phyloP scores from a whole-genome alignment of 805 yeast genomes.

The Cyberlindnera americana region DNA sequence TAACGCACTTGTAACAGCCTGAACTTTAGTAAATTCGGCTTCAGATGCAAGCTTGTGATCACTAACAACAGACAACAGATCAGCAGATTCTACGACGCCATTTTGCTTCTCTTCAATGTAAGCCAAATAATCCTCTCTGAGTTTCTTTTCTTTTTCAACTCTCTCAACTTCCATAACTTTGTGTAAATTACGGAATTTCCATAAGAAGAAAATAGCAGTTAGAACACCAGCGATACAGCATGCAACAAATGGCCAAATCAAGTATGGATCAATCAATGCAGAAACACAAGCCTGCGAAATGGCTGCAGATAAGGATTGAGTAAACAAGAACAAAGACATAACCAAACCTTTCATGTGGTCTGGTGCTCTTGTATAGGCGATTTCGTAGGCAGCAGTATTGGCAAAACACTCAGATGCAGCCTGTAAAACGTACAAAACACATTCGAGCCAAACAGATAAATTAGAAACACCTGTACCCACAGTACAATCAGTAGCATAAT shows the following conservation, averaged over 20 bases:
- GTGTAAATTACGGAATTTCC: constrained; percentile 23
- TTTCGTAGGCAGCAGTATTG: constrained; percentile 77
- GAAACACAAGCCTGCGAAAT: constrained; percentile 73
- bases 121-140: constrained; percentile 14
- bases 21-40: background rate
- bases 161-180: constrained; percentile 21
- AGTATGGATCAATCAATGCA: constrained; percentile 64
- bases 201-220: constrained; percentile 55
- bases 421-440: constrained; percentile 62
- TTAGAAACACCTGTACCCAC: constrained; percentile 28
- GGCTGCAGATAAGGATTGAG: constrained; percentile 76
- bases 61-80: background rate
- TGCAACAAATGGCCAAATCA: constrained; percentile 66
- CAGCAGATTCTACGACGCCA: constrained; percentile 22
- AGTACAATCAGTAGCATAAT: constrained; percentile 52
- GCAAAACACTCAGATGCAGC: constrained; percentile 78
- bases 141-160: constrained; percentile 16
- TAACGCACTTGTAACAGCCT: background rate
- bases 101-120: constrained; percentile 33
- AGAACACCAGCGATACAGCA: constrained; percentile 55
- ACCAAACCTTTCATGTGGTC: constrained; percentile 42
- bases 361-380: constrained; percentile 83
- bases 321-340: constrained; percentile 57
- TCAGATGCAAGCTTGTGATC: background rate
- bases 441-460: constrained; percentile 66